Evolutionary conservation across 257 asterid genomes (phyloP).

Genomic region (Scutellaria minor): DNA sequence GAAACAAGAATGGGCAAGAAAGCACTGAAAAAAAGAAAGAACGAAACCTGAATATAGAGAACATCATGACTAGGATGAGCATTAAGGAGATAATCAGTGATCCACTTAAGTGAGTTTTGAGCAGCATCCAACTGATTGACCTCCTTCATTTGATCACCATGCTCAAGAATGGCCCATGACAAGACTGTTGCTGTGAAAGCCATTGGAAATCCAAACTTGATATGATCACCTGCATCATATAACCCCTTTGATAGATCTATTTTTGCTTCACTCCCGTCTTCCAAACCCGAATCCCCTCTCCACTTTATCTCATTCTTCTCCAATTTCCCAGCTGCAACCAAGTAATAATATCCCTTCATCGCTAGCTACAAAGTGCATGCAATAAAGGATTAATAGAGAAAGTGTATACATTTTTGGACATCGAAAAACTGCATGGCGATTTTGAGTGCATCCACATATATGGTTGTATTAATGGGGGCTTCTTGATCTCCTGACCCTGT

Average conservation of each 20-base stretch:
- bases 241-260: conserved; percentile 88
- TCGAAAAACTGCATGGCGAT: conserved; percentile 83
- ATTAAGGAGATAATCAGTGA: conserved; percentile 78
- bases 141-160: conserved; percentile 70
- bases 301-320: conserved; percentile 62
- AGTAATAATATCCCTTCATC: too few relatives aligned
- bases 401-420: conserved; percentile 68
- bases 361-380: background rate
- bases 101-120: conserved; percentile 73
- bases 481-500: conserved; percentile 52
- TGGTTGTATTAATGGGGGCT: background rate
- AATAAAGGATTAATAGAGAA: background rate
- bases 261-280: conserved; percentile 70
- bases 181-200: conserved; percentile 89
- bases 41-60: conserved; percentile 76
- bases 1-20: too few relatives aligned
- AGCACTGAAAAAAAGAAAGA: too few relatives aligned
- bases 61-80: conserved; percentile 73
- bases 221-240: conserved; percentile 90
- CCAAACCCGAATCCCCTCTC: conserved; percentile 83
- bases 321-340: conserved; percentile 80
- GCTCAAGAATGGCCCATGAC: conserved; percentile 93
- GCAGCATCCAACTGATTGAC: conserved; percentile 67
- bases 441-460: conserved; percentile 66
- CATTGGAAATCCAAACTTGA: conserved; percentile 89